Conservation (phyloP, 441 rosid genomes). For the Croton laevigatus region DNA sequence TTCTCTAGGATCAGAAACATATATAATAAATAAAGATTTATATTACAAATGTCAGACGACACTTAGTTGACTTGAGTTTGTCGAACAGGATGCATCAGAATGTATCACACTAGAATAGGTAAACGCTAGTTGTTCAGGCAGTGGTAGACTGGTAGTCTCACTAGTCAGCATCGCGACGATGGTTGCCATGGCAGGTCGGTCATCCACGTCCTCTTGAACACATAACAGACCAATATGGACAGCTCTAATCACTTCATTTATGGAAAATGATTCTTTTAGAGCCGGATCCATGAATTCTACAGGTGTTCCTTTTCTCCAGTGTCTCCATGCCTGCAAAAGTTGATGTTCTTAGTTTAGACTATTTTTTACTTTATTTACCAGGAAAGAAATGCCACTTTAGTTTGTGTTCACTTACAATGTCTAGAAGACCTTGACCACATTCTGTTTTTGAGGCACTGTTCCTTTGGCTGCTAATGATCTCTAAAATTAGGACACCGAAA, state of each 20-base stretch:
- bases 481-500: constrained; percentile 20
- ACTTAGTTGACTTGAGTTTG: background rate
- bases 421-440: constrained; percentile 1
- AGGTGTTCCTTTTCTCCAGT: constrained; percentile 9
- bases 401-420: constrained; percentile 5
- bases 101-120: background rate
- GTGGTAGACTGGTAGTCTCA: constrained; percentile 3
- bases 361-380: background rate
- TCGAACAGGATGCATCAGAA: background rate
- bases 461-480: constrained; percentile 16
- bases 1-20: no score
- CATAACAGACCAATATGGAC: constrained; percentile 19
- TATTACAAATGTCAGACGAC: background rate
- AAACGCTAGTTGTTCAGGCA: constrained; percentile 18
- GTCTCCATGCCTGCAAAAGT: constrained; percentile 13
- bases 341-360: background rate
- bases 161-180: constrained; percentile 17
- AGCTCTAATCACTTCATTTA: constrained; percentile 7
- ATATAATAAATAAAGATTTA: no score
- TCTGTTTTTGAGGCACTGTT: constrained; percentile 10
- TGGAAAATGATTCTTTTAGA: constrained; percentile 1
- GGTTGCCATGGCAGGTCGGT: constrained; percentile 14
- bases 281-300: constrained; percentile 10
- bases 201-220: constrained; percentile 16
- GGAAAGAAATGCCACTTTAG: background rate